phyloP scores from a whole-genome alignment of 2,329 filamentous ascomycete genomes.

The Fusarium tupiense region DNA sequence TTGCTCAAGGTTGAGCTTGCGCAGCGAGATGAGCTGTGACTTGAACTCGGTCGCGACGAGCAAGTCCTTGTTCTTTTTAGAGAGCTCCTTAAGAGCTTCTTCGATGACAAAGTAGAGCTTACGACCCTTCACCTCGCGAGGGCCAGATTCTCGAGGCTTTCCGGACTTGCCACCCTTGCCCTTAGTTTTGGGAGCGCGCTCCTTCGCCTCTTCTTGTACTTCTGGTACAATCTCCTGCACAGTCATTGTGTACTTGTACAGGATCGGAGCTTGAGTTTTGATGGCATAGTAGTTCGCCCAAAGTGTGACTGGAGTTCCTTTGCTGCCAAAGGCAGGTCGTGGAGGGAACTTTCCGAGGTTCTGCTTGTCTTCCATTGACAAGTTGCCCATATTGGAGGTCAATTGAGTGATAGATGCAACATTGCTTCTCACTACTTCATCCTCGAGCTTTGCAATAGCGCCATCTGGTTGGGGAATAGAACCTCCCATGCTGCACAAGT shows the following conservation, averaged over 20 bases:
- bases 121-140: constrained; percentile 51
- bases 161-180: constrained; percentile 17
- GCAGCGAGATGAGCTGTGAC: constrained; percentile 55
- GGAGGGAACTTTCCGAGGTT: constrained; percentile 51
- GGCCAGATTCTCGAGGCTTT: constrained; percentile 11
- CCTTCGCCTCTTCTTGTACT: constrained; percentile 11
- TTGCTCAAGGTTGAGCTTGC: constrained; percentile 49
- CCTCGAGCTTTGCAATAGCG: constrained; percentile 51
- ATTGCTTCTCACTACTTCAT: constrained; percentile 50
- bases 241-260: constrained; percentile 60
- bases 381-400: constrained; percentile 49
- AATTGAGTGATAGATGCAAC: constrained; percentile 45
- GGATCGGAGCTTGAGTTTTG: constrained; percentile 46
- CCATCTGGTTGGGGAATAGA: constrained; percentile 38
- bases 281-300: constrained; percentile 67
- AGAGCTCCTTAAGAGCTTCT: constrained; percentile 50
- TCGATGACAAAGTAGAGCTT: constrained; percentile 57
- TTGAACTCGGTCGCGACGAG: constrained; percentile 62
- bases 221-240: constrained; percentile 42
- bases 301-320: constrained; percentile 54
- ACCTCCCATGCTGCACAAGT: constrained; percentile 37
- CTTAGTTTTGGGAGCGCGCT: constrained; percentile 10
- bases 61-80: constrained; percentile 42
- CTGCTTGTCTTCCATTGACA: constrained; percentile 43
- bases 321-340: constrained; percentile 60